Conservation (phyloP, 768 basidiomycete species). For the Tricholoma furcatifolium region DNA sequence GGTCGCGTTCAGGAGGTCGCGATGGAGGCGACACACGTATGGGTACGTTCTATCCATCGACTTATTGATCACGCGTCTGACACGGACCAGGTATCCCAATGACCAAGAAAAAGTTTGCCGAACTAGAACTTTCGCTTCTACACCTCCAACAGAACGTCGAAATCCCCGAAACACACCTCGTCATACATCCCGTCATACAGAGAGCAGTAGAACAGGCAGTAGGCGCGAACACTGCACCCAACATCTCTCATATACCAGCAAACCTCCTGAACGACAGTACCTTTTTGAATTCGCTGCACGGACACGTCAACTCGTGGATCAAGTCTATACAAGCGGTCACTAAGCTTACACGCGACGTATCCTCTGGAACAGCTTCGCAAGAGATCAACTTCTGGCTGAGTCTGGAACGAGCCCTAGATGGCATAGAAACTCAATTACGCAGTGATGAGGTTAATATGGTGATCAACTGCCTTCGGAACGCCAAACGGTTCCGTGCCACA, state of each 20-base stretch:
- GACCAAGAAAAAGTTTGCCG: constrained; percentile 99
- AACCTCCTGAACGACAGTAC: constrained; percentile 81
- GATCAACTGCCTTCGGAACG: constrained; percentile 91
- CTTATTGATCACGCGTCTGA: constrained; percentile 2
- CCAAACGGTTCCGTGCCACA: constrained; percentile 95
- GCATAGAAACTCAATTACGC: constrained; percentile 86
- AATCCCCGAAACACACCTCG: constrained; percentile 93
- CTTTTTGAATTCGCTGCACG: constrained; percentile 92
- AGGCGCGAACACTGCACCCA: constrained; percentile 59
- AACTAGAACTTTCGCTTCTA: constrained; percentile 89
- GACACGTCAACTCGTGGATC: constrained; percentile 96
- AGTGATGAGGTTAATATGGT: constrained; percentile 92
- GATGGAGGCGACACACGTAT: constrained; percentile 74
- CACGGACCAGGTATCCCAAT: constrained; percentile 74
- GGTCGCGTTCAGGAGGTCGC: constrained; percentile 72
- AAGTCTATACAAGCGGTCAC: constrained; percentile 97
- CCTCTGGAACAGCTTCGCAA: constrained; percentile 93
- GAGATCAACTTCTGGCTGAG: constrained; percentile 99
- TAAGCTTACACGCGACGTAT: constrained; percentile 90
- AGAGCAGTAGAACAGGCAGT: constrained; percentile 78
- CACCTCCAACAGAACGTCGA: constrained; percentile 99
- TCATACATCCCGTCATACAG: constrained; percentile 88
- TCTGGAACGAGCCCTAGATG: constrained; percentile 90
- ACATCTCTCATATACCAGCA: constrained; percentile 69
- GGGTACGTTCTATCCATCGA: constrained; percentile 36